Evolutionary conservation across 345 rosid genomes (phyloP), one percentile per base, ranked within the genome.

Genomic region (Euphorbia lathyris): DNA sequence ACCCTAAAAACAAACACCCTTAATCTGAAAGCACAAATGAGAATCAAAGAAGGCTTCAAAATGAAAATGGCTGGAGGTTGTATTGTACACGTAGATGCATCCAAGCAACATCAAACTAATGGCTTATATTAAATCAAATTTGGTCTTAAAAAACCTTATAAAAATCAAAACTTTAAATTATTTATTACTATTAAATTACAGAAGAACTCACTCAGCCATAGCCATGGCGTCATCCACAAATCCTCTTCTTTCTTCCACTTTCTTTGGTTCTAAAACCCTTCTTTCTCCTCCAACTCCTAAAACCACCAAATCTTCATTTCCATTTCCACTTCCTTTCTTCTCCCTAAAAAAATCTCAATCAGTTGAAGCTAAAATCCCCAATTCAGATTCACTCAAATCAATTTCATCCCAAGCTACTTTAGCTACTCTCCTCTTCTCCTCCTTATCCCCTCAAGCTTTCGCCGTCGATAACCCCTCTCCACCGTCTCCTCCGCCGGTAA

Each of bases 211-310:
- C 47, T 13, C 23, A 60, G 38, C 22, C 29, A 57, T 12, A 22
- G 6, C 70, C 53, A 80, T 80, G 85, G 81, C 85, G 19, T 61
- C 90, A 3, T 58, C 78, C 13, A 16, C 56, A 16, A 83, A 74
- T 40, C 55, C 86, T 9, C 63, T 84, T 14, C 84, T 79, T 59
- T 82, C 82, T 38, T 85, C 89, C 1, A 77, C 72, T 63, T 79
- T 84, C 74, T 70, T 72, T 27, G 84, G 84, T 68, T 59, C 86
- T 47, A 74, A 72, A 61, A 74, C 72, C 30, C 50, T 77, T 4
- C 63, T 80, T 32, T 83, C 86, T 50, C 84, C 84, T 51, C 87
- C 90, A 7, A 88, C 86, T 16, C 90, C 90, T 1, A 88, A 86
- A 81, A 82, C 82, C 34, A 72, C 78, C 43, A 71, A 72, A 58